phyloP scores from a whole-genome alignment of 169 alveolate species.

The Cystoisospora suis region DNA sequence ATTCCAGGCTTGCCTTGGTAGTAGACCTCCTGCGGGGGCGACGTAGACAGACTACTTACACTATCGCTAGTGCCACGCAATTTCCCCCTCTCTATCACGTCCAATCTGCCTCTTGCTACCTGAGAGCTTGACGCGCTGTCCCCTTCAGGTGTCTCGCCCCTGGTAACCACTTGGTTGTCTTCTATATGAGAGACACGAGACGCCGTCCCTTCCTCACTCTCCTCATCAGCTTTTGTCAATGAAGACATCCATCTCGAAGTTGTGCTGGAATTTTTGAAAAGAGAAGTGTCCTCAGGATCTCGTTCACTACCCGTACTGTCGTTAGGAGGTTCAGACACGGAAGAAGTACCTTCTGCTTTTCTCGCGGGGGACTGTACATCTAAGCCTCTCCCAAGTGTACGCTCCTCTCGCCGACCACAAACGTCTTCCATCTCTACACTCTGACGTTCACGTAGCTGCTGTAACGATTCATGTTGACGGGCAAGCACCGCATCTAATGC shows the following conservation, averaged over 20 bases:
- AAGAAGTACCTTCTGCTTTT: too few relatives aligned
- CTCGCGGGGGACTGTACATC: too few relatives aligned
- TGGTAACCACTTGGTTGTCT: too few relatives aligned
- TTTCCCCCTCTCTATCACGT: neutral
- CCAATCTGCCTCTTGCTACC: neutral
- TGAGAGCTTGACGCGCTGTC: neutral
- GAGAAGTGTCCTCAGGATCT: too few relatives aligned
- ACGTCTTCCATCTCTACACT: conserved; percentile 60
- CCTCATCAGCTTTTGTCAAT: too few relatives aligned
- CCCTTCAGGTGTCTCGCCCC: neutral
- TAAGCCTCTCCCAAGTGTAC: too few relatives aligned
- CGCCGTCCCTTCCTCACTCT: too few relatives aligned
- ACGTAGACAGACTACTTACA: neutral
- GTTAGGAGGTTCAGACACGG: too few relatives aligned
- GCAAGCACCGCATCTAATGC: conserved; percentile 10
- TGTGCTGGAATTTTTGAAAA: too few relatives aligned
- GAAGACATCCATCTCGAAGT: too few relatives aligned
- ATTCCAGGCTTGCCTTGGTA: neutral
- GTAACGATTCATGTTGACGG: conserved; percentile 53
- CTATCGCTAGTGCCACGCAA: neutral
- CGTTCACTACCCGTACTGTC: too few relatives aligned
- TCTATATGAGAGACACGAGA: too few relatives aligned
- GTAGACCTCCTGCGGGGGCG: neutral
- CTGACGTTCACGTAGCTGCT: conserved; percentile 58
- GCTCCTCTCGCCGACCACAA: conserved; percentile 54